Evolutionary conservation across 495 filamentous ascomycete species (phyloP), one percentile per base, ranked within the genome.

Genomic region (Astrocystis sublimbata): DNA sequence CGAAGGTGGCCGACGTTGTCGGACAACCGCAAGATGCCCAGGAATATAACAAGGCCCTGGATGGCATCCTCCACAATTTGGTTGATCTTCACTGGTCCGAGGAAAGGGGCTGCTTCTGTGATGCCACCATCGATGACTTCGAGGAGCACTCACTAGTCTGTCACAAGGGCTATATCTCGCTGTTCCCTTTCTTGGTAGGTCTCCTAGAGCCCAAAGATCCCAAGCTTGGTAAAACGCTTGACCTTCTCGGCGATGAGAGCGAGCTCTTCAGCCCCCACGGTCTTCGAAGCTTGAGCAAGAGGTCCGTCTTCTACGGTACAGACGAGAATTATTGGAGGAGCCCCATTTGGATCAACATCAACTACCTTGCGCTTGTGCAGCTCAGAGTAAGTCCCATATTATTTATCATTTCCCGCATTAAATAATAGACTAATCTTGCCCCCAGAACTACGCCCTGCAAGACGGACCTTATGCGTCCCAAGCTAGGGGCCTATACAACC

Each of bases 291-390:
- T 71, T 98, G 73, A 96, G 92, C 74, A 89, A 89, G 79, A 84
- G 83, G 60, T 89, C 94, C 62, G 82, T 88, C 70, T 83, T 89
- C 65, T 97, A 96, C 68, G 91, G 86, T 17, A 96, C 91, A 0
- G 91, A 80, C 3, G 94, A 98, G 81, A 97, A 98, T 67, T 98
- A 98, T 78, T 98, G 94, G 94, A 81, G 92, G 55, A 91, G 92
- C 58, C 94, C 94, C 6, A 81, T 98, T 4, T 98, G 94, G 94
- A 90, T 98, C 62, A 97, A 96, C 67, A 96, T 98, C 60, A 98
- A 98, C 73, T 98, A 97, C 68, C 79, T 98, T 57, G 88, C 89
- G 40, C 80, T 98, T 56, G 83, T 85, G 65, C 85, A 89, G 68
- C 84, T 98, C n/a, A 80, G 90, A 55, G 93, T 96, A 83, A 76